Conservation (phyloP, 805 yeast species). For the Saturnispora serradocipensis region DNA sequence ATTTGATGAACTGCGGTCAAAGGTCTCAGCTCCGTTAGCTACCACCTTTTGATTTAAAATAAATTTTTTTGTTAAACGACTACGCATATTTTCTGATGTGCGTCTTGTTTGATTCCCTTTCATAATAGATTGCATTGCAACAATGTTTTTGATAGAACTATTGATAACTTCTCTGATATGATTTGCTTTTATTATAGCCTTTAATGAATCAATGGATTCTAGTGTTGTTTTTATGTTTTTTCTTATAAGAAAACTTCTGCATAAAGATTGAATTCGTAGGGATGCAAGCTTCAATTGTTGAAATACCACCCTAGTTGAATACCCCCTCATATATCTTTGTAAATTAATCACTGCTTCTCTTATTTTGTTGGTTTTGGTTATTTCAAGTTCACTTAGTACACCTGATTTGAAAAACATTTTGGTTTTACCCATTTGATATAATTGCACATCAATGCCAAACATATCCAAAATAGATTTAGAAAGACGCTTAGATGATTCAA, state of each 20-base stretch:
- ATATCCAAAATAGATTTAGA: conserved; percentile 57
- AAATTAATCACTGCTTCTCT: conserved; percentile 71
- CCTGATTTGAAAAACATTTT: conserved; percentile 96
- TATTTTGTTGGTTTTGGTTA: conserved; percentile 68
- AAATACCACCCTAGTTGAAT: conserved; percentile 52
- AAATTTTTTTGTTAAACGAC: conserved; percentile 60
- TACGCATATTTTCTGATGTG: conserved; percentile 65
- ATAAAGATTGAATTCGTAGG: conserved; percentile 46
- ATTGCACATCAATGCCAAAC: conserved; percentile 52
- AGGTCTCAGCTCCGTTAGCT: neutral
- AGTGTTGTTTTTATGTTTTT: conserved; percentile 31
- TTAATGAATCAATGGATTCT: conserved; percentile 41
- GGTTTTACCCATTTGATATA: conserved; percentile 84
- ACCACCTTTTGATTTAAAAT: conserved; percentile 18
- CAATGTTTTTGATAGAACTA: conserved; percentile 28
- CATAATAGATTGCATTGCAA: conserved; percentile 35
- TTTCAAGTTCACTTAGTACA: conserved; percentile 85
- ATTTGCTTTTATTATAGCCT: conserved; percentile 48
- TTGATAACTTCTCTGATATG: conserved; percentile 34
- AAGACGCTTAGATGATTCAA: conserved; percentile 49
- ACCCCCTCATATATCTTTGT: conserved; percentile 71
- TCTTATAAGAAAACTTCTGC: conserved; percentile 56
- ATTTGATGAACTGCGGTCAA: neutral
- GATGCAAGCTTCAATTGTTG: conserved; percentile 45
- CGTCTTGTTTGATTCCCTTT: conserved; percentile 46